Percentiles rank a stretch among this genome's conserved stretches.
These are phyloP conservation scores for Podosphaera fusca DNA, from an alignment of 2,329 filamentous ascomycete species.

Conservation along the genomic window DNA sequence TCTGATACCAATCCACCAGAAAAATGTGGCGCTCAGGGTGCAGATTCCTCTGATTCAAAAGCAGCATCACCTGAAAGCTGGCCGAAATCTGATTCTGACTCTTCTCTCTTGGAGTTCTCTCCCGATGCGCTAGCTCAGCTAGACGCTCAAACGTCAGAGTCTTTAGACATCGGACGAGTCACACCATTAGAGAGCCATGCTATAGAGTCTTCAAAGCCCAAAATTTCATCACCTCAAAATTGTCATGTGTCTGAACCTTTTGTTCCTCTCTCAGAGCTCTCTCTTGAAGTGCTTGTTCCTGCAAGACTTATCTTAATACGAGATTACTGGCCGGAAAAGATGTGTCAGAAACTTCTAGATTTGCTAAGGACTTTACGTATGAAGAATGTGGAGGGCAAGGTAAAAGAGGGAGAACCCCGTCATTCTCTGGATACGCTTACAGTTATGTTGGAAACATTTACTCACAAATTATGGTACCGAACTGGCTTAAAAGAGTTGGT, in stretches of 20 bases:
- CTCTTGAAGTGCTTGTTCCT: slow-evolving; percentile 27
- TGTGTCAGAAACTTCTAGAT: slow-evolving; percentile 40
- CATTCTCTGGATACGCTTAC: slow-evolving; percentile 82
- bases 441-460: slow-evolving; percentile 52
- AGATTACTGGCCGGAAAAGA: slow-evolving; percentile 34
- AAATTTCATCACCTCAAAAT: slow-evolving; percentile 20
- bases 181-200: too few species aligned
- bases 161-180: too few species aligned
- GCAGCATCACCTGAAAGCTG: too few species aligned
- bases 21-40: too few species aligned
- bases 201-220: too few species aligned
- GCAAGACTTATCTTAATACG: slow-evolving; percentile 40
- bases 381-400: slow-evolving; percentile 38
- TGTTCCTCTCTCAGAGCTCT: slow-evolving; percentile 28
- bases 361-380: slow-evolving; percentile 37
- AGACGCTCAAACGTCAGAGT: too few species aligned
- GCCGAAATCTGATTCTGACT: too few species aligned
- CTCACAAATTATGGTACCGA: slow-evolving; percentile 49
- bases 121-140: too few species aligned
- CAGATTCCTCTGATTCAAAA: too few species aligned
- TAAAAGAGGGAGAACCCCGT: slow-evolving; percentile 43
- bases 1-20: too few species aligned
- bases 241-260: slow-evolving; percentile 39
- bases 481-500: slow-evolving; percentile 43
- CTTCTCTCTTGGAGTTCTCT: too few species aligned